Percentiles rank a stretch among this genome's conserved stretches.
Evolutionary conservation across 2,329 filamentous ascomycete species (phyloP).

Genomic region (Sporothrix inflata): DNA sequence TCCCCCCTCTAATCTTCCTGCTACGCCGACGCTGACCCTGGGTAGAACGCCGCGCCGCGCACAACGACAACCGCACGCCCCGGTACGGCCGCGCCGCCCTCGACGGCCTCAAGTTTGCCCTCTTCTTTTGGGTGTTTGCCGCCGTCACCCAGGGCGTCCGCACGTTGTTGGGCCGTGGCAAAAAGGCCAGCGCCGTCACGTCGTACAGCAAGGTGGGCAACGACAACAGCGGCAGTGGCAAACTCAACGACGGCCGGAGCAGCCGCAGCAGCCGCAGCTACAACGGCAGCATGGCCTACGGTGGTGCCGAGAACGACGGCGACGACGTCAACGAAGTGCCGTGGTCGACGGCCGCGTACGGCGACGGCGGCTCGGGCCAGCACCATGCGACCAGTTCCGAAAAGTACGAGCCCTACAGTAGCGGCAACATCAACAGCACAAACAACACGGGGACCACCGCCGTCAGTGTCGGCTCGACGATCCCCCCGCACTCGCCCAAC

Average conservation of each 20-base stretch:
- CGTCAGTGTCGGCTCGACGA: not conserved
- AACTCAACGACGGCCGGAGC: constrained; percentile 1
- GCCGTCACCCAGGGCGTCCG: constrained; percentile 13
- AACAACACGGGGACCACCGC: not conserved
- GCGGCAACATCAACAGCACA: not conserved
- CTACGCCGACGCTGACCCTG: not conserved
- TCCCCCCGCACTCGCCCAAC: constrained; percentile 2
- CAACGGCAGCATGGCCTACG: constrained; percentile 13
- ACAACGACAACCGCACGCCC: constrained; percentile 20
- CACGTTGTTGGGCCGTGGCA: not conserved
- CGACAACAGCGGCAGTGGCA: too few species aligned
- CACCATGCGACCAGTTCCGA: not conserved
- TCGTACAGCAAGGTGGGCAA: constrained; percentile 20
- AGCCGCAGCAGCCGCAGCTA: constrained; percentile 13
- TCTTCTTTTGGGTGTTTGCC: constrained; percentile 27
- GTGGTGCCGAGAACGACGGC: not conserved
- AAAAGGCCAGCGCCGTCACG: not conserved
- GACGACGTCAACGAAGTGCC: not conserved
- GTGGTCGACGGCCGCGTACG: constrained; percentile 19
- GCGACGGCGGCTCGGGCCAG: constrained; percentile 17
- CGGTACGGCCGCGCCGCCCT: not conserved
- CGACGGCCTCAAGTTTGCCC: constrained; percentile 23
- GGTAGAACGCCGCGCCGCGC: constrained; percentile 9
- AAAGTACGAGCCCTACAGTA: constrained; percentile 22
- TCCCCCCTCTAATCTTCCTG: not conserved